Conservation (phyloP, 805 yeast species). For the Hanseniaspora vineae region DNA sequence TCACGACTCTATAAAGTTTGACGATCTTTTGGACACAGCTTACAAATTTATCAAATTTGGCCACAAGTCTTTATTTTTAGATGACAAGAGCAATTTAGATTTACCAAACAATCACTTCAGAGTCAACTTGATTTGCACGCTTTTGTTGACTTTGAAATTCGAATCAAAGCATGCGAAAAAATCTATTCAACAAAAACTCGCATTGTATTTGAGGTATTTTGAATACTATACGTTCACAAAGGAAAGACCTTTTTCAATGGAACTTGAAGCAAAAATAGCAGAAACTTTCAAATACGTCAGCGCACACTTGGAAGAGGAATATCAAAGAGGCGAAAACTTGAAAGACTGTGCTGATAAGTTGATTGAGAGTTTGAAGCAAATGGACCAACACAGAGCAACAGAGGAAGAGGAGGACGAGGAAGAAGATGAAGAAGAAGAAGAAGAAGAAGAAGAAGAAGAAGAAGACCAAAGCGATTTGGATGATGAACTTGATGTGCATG, state of each 20-base stretch:
- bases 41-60: constrained; percentile 54
- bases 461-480: constrained; percentile 14
- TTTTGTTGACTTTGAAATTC: constrained; percentile 25
- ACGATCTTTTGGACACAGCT: constrained; percentile 36
- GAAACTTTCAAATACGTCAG: constrained; percentile 26
- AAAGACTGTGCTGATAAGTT: constrained; percentile 33
- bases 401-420: constrained; percentile 17
- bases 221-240: constrained; percentile 63
- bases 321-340: constrained; percentile 25
- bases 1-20: constrained; percentile 31
- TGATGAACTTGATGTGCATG: constrained; percentile 5
- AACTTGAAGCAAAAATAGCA: constrained; percentile 39
- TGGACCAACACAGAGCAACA: constrained; percentile 5
- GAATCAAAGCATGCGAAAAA: constrained; percentile 7
- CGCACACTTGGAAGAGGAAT: constrained; percentile 17
- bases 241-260: constrained; percentile 48
- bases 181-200: constrained; percentile 15
- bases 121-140: constrained; percentile 37
- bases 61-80: constrained; percentile 43
- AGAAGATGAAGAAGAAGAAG: constrained; percentile 7
- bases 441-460: constrained; percentile 8
- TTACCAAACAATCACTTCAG: constrained; percentile 59
- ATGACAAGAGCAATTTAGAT: constrained; percentile 35
- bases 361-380: constrained; percentile 5
- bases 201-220: constrained; percentile 40